Base-by-base conservation (phyloP, 768 basidiomycete species). In the Tulasnella sp. region DNA sequence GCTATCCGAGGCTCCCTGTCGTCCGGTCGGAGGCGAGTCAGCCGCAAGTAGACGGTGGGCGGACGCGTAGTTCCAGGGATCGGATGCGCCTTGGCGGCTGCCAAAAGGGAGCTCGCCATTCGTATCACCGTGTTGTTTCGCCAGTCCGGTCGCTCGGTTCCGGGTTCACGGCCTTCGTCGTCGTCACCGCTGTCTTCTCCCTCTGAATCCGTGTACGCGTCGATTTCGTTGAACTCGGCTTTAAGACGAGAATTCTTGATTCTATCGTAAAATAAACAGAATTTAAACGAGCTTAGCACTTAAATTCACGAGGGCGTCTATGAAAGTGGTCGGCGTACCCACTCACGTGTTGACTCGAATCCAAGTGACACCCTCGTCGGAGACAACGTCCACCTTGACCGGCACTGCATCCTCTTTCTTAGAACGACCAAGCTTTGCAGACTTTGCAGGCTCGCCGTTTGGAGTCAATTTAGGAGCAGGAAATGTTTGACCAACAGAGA, bases 301-400 rank as follows among this genome's bases (percentile, higher is more conserved):
- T 22, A 39, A 22, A 5, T 8, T 14, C 9, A 29, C 41, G 47
- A 42, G 69, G 69, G 71, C 69, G 63, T 16, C n/a, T 17, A 26
- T 26, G 40, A 36, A 35, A 37, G 64, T 19, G 14, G 11, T 17
- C 32, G 40, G 37, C 67, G 67, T 34, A 67, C 67, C 67, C 36
- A 86, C 89, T 78, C 77, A 93, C 93, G 93, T 94, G 80, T 94
- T 95, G 40, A 95, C 86, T 75, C 92, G 85, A 44, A 92, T 88
- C 94, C 94, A 96, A 3, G 82, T 81, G 29, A 84, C 81, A 1
- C 94, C 93, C 52, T 87, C 85, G 26, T 90, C 87, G 1, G 89
- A 88, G 16, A 94, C 87, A 16, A 95, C 83, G 76, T 95, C 94
- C 0, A 95, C 88, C 76, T 95, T 94, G 47, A 88, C 84, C 12